Percentiles rank a stretch among this genome's conserved stretches.
These are phyloP conservation scores for Elsinoe necatrix DNA, from an alignment of 2,329 filamentous ascomycete genomes.

Conservation along the genomic window DNA sequence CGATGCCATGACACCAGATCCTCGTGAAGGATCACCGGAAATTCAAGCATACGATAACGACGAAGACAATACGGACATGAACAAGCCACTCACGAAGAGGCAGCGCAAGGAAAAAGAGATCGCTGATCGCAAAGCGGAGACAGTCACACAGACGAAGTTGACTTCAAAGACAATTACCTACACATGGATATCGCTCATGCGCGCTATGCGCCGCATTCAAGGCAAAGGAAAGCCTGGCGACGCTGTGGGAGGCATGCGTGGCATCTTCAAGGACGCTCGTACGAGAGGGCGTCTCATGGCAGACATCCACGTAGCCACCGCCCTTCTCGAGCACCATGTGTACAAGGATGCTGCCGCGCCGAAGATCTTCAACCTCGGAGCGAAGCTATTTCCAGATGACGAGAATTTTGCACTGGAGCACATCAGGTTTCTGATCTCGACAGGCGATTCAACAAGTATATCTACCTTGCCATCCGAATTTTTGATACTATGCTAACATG, in stretches of 20 bases:
- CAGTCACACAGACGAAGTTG: constrained; percentile 62
- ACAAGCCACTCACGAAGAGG: constrained; percentile 42
- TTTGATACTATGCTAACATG: constrained; percentile 17
- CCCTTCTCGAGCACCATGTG: constrained; percentile 87
- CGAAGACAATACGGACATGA: constrained; percentile 39
- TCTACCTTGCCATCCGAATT: constrained; percentile 22
- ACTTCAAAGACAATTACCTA: constrained; percentile 82
- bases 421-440: constrained; percentile 84
- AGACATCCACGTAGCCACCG: constrained; percentile 89
- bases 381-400: constrained; percentile 88
- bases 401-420: constrained; percentile 92
- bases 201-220: constrained; percentile 88
- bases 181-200: constrained; percentile 89
- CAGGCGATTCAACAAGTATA: constrained; percentile 89
- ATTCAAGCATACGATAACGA: constrained; percentile 44
- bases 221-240: constrained; percentile 58
- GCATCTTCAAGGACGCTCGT: constrained; percentile 82
- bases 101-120: constrained; percentile 48
- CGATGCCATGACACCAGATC: constrained; percentile 33
- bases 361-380: constrained; percentile 91
- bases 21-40: constrained; percentile 31
- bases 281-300: constrained; percentile 81
- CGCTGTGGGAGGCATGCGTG: constrained; percentile 62
- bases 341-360: constrained; percentile 89
- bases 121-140: constrained; percentile 53